A percentile compares a stretch with the other conserved stretches of the same genome.
Conservation (phyloP, 2,329 filamentous ascomycete species). For the Fusarium algeriense region DNA sequence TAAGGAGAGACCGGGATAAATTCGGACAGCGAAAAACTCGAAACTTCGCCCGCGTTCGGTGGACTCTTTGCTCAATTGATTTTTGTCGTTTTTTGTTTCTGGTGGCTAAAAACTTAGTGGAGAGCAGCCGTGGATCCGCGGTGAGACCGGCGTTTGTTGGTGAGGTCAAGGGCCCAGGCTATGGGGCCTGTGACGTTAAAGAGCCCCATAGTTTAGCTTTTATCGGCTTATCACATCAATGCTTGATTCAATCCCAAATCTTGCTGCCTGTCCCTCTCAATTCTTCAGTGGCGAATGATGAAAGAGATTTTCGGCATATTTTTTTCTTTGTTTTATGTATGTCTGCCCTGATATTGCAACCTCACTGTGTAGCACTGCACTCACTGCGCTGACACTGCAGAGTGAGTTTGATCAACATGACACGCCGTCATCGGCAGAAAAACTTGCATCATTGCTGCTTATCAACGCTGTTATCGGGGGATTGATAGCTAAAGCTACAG, state of each 20-base stretch:
- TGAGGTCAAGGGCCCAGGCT: conserved; percentile 7
- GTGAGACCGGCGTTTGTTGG: conserved; percentile 14
- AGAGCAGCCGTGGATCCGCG: conserved; percentile 9
- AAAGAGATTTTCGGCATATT: conserved; percentile 20
- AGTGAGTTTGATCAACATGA: conserved; percentile 13
- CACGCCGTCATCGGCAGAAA: conserved; percentile 15
- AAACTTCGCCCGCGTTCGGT: conserved; percentile 38
- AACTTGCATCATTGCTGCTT: conserved; percentile 6
- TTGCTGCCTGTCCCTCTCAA: conserved; percentile 16
- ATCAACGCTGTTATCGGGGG: conserved; percentile 16
- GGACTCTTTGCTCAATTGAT: conserved; percentile 8
- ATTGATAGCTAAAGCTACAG: conserved; percentile 20
- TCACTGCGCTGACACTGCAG: not conserved
- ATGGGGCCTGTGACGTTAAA: conserved; percentile 32
- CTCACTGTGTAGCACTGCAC: not conserved
- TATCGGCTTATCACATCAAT: conserved; percentile 26
- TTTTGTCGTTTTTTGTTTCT: not conserved
- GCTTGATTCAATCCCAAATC: conserved; percentile 28
- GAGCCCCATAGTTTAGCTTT: conserved; percentile 21
- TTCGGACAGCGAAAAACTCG: conserved; percentile 31
- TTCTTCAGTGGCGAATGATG: conserved; percentile 26
- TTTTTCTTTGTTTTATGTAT: not conserved
- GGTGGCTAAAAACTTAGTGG: conserved; percentile 31
- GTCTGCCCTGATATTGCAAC: conserved; percentile 1
- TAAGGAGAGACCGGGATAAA: conserved; percentile 31